Conservation (phyloP, 768 basidiomycete genomes). For the Phylloporus sp. region DNA sequence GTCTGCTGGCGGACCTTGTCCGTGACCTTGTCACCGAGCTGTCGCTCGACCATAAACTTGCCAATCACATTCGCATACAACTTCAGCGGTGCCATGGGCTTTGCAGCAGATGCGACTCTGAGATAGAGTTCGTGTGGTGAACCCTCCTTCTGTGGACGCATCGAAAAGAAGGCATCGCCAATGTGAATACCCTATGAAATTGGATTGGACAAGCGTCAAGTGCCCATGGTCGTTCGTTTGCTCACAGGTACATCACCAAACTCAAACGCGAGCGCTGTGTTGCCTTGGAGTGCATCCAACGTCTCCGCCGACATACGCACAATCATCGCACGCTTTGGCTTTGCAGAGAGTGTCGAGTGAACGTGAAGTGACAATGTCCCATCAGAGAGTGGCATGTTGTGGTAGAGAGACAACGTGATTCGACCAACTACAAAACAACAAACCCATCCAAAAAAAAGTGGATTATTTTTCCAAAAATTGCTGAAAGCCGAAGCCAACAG, state of each 20-base stretch:
- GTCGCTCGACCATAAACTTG: slow-evolving; percentile 63
- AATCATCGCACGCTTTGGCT: slow-evolving; percentile 71
- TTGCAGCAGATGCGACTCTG: slow-evolving; percentile 52
- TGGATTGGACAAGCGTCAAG: neutral
- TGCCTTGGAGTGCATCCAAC: slow-evolving; percentile 59
- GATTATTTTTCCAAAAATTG: slow-evolving; percentile 75
- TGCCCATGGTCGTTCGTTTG: too few relatives aligned
- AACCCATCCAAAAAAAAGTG: neutral
- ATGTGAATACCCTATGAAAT: slow-evolving; percentile 57
- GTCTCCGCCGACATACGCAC: slow-evolving; percentile 72
- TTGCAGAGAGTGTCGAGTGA: slow-evolving; percentile 49
- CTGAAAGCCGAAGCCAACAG: slow-evolving; percentile 83
- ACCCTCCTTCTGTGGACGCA: slow-evolving; percentile 51
- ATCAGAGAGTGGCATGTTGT: slow-evolving; percentile 67
- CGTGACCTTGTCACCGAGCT: slow-evolving; percentile 45
- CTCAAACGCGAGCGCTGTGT: slow-evolving; percentile 52
- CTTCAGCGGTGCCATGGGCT: slow-evolving; percentile 63
- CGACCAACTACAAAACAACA: neutral
- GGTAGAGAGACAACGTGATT: neutral
- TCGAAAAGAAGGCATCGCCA: slow-evolving; percentile 59
- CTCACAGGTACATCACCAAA: slow-evolving; percentile 61
- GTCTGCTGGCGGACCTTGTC: slow-evolving; percentile 45
- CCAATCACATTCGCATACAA: slow-evolving; percentile 72
- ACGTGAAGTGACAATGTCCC: slow-evolving; percentile 57
- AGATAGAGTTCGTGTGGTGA: slow-evolving; percentile 71